These are phyloP conservation scores for Stipa capillata DNA, from an alignment of 176 grass and related monocot genomes.

Conservation along the genomic window DNA sequence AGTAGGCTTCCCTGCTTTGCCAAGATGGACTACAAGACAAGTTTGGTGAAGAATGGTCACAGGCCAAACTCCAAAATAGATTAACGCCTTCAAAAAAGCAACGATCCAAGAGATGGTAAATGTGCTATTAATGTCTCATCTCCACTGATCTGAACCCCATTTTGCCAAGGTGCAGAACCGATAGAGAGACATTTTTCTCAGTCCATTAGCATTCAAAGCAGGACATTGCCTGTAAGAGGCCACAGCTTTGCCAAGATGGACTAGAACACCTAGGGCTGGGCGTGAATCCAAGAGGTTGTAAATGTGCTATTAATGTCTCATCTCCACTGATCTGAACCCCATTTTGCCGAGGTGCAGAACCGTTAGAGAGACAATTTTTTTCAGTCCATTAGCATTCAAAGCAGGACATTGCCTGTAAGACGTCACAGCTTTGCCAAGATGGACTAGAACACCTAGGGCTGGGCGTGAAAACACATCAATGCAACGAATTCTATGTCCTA, in stretches of 20 bases:
- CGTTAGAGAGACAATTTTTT: constrained; percentile 4
- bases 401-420: constrained; percentile 8
- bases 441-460: background rate
- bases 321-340: background rate
- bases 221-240: constrained; percentile 19
- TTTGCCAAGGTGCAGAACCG: background rate
- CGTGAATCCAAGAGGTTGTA: background rate
- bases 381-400: constrained; percentile 36
- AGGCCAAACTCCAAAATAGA: background rate
- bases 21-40: constrained; percentile 17
- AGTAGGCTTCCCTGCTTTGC: background rate
- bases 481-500: background rate
- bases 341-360: constrained; percentile 7
- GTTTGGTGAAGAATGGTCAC: background rate
- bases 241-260: constrained; percentile 64
- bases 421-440: constrained; percentile 22
- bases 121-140: constrained; percentile 14
- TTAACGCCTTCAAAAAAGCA: background rate
- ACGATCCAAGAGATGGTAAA: background rate
- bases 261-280: background rate
- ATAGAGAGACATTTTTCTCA: constrained; percentile 26
- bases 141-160: constrained; percentile 23
- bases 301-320: background rate
- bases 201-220: constrained; percentile 82
- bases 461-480: background rate